phyloP scores from a whole-genome alignment of 2,329 filamentous ascomycete genomes.

The Salinomyces thailandicus region DNA sequence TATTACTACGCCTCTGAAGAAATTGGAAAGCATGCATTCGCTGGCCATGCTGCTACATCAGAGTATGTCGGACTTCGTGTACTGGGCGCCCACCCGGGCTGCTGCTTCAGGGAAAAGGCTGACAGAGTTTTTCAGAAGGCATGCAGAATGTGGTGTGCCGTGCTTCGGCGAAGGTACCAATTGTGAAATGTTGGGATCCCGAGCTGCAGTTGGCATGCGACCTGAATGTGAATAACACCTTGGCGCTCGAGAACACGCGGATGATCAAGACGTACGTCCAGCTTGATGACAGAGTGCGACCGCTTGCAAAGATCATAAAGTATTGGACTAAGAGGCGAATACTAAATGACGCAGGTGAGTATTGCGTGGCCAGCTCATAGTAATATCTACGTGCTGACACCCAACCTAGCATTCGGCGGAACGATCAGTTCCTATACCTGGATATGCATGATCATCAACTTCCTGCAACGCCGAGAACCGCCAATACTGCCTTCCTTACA shows the following conservation, averaged over 20 bases:
- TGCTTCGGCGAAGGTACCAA: conserved; percentile 88
- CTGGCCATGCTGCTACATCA: conserved; percentile 76
- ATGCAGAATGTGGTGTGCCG: conserved; percentile 97
- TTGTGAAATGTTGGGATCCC: conserved; percentile 98
- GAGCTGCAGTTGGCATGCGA: conserved; percentile 82
- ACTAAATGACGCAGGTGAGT: conserved; percentile 88
- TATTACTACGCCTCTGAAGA: conserved; percentile 83
- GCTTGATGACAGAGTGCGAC: conserved; percentile 80
- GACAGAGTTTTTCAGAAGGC: conserved; percentile 52
- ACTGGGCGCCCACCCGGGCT: not conserved
- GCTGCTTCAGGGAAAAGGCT: conserved; percentile 9
- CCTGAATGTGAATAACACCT: conserved; percentile 97
- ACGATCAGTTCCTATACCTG: conserved; percentile 97
- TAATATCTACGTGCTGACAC: too few relatives aligned
- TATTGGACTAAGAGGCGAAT: conserved; percentile 91
- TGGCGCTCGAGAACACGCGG: conserved; percentile 88
- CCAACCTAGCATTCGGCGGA: conserved; percentile 73
- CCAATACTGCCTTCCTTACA: conserved; percentile 81
- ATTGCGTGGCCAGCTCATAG: not conserved
- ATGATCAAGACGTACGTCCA: conserved; percentile 98
- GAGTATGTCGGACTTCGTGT: conserved; percentile 48
- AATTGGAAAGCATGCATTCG: conserved; percentile 79
- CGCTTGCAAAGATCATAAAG: conserved; percentile 92
- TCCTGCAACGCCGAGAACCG: conserved; percentile 76
- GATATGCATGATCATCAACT: conserved; percentile 97